Base-by-base conservation (phyloP, 2,329 filamentous ascomycete species). In the Exophiala calicioides region DNA sequence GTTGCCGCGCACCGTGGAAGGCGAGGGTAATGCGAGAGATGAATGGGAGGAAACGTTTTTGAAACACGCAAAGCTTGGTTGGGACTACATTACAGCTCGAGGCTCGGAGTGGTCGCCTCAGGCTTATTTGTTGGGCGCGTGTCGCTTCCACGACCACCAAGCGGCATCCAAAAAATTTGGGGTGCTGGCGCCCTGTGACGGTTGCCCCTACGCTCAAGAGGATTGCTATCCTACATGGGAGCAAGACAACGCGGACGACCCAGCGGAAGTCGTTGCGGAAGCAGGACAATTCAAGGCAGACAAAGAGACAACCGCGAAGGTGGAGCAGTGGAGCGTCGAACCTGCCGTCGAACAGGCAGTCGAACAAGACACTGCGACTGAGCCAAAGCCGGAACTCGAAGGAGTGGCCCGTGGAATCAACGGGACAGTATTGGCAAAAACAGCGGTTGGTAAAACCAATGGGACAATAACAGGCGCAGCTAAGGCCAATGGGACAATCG, bases 71-170 rank as follows among this genome's bases (percentile, higher is more conserved):
- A 38, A 53, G 4, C 37, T 56, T n/a, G 50, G 46, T 13, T 50
- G 40, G 35, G 53, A 56, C 13, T 48, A 39, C 18, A 34, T 45
- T 36, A 36, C 43, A 27, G 50, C 47, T 12, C 30, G 19, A 5
- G 44, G 24, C n/a, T 48, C 51, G 7, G 46, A 50, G 10, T 56
- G 53, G 53, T 43, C 44, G 12, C 18, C n/a, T n/a, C 31, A 51
- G 33, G 46, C 35, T 15, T 56, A 56, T 34, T 36, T 56, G 10
- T 32, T 47, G 2, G 44, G 39, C 7, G 31, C 39, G 6, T 56
- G 53, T 27, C 50, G 46, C 2, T 56, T 53, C 24, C 53, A 56
- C 19, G 51, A 56, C 21, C 53, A 56, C 23, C 24, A 51, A 16
- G 50, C 37, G 4, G 38, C 44, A 27, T 39, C 34, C 19, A 34